Percentiles rank a stretch among this genome's conserved stretches.
Conservation (phyloP, 345 rosid species). For the Sisymbrium irio region DNA sequence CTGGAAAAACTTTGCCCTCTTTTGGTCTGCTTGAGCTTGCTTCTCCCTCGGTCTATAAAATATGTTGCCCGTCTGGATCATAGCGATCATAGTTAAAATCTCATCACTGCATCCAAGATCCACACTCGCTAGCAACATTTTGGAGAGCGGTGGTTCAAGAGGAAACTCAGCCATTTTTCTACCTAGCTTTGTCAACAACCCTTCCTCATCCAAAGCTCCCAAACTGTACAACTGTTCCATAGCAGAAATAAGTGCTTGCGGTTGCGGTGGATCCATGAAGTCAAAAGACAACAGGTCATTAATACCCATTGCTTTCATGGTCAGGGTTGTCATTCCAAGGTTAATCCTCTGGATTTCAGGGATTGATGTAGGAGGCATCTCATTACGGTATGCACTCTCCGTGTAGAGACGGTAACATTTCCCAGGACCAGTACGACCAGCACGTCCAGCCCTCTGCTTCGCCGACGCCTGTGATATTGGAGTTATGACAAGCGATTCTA, state of each 20-base stretch:
- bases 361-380: slow-evolving; percentile 63
- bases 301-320: slow-evolving; percentile 95
- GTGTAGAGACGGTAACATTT: slow-evolving; percentile 81
- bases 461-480: slow-evolving; percentile 92
- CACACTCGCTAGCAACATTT: slow-evolving; percentile 92
- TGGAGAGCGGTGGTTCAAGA: slow-evolving; percentile 82
- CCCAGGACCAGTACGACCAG: slow-evolving; percentile 88
- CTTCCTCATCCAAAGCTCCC: slow-evolving; percentile 91
- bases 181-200: slow-evolving; percentile 83
- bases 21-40: slow-evolving; percentile 95
- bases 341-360: slow-evolving; percentile 94
- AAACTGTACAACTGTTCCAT: slow-evolving; percentile 84
- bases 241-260: slow-evolving; percentile 83
- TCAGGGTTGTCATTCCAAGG: slow-evolving; percentile 63
- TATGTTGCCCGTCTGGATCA: slow-evolving; percentile 90
- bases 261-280: slow-evolving; percentile 44
- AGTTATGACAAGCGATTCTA: slow-evolving; percentile 72
- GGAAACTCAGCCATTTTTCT: slow-evolving; percentile 99
- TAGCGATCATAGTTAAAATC: slow-evolving; percentile 80
- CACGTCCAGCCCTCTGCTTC: slow-evolving; percentile 83
- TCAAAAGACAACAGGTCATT: slow-evolving; percentile 52
- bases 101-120: slow-evolving; percentile 97
- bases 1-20: slow-evolving; percentile 87
- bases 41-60: slow-evolving; percentile 91
- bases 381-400: slow-evolving; percentile 64